Evolutionary conservation across 2,329 filamentous ascomycete species (phyloP), one percentile per base, ranked within the genome.

Genomic region (Rutstroemia sp.): DNA sequence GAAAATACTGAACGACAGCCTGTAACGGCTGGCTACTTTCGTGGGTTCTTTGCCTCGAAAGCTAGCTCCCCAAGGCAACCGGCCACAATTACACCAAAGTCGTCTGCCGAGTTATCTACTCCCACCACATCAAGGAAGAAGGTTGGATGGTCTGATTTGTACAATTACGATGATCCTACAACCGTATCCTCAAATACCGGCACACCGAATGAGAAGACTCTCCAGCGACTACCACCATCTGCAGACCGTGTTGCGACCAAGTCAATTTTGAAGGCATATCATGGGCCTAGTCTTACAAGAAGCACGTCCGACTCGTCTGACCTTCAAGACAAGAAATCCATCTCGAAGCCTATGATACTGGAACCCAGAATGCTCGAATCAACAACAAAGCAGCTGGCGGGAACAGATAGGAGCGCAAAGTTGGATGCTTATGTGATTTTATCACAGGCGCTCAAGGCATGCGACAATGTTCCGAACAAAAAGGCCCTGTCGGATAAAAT

Each of bases 341-440:
- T 14, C 16, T n/a, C 34, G n/a, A 39, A 47, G 6, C n/a, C n/a
- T 25, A 6, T 5, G 27, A n/a, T 51, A 38, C 14, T 56, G n/a
- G 42, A 47, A 57, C 79, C 81, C 61, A 83, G 83, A 64, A 94
- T 96, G 86, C 74, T 97, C 61, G 88, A 95, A 64, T 95, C 89
- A 0, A 83, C 90, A 5, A 80, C 90, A 38, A 86, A 89, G 71
- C 88, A 94, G 71, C 79, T 99, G 48, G 88, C 87, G 39, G 84
- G 88, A 21, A 76, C 83, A 30, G 87, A 91, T 63, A 79, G 86
- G 53, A 80, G 84, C 57, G 84, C 83, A 12, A 87, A 87, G 63
- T 72, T 94, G 34, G 94, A 99, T 73, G 89, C 92, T 49, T 97
- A 99, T 67, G 84, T 86, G 68, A 87, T 87, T 65, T 76, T 99